A percentile compares a stretch with the other conserved stretches of the same genome.
Evolutionary conservation across 2,329 filamentous ascomycete genomes (phyloP).

Genomic region (Sarocladiaceae sp.): DNA sequence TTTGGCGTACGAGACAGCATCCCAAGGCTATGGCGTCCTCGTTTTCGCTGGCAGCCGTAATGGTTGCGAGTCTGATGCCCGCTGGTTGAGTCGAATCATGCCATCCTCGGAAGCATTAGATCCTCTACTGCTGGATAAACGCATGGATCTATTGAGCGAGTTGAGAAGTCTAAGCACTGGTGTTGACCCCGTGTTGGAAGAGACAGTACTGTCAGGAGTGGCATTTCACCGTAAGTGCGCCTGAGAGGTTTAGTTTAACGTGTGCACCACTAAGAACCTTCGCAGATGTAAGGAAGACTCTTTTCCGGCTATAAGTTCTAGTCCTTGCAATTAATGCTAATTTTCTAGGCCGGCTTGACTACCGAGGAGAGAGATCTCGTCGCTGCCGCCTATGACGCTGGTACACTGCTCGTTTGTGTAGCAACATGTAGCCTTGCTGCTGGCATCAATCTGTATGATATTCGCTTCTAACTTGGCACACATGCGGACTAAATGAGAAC

Average conservation of each 20-base stretch:
- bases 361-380: conserved; percentile 72
- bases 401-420: conserved; percentile 65
- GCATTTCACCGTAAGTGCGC: conserved; percentile 63
- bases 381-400: conserved; percentile 65
- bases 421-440: conserved; percentile 79
- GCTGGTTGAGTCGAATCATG: conserved; percentile 63
- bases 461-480: neutral
- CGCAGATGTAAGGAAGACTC: conserved; percentile 4
- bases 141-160: conserved; percentile 62
- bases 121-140: conserved; percentile 46
- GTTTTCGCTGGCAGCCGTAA: conserved; percentile 70
- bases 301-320: conserved; percentile 10
- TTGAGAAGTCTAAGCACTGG: conserved; percentile 62
- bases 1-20: conserved; percentile 63
- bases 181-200: conserved; percentile 60
- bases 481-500: conserved; percentile 12
- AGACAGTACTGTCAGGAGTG: conserved; percentile 62
- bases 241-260: neutral
- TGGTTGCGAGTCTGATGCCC: conserved; percentile 64
- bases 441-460: conserved; percentile 64
- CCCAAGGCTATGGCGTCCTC: conserved; percentile 65
- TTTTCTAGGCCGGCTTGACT: conserved; percentile 57
- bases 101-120: conserved; percentile 45
- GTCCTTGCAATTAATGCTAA: neutral
- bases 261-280: neutral